These are phyloP conservation scores for Cyclotella distinguenda DNA, from an alignment of 108 stramenopile genomes.

Conservation along the genomic window DNA sequence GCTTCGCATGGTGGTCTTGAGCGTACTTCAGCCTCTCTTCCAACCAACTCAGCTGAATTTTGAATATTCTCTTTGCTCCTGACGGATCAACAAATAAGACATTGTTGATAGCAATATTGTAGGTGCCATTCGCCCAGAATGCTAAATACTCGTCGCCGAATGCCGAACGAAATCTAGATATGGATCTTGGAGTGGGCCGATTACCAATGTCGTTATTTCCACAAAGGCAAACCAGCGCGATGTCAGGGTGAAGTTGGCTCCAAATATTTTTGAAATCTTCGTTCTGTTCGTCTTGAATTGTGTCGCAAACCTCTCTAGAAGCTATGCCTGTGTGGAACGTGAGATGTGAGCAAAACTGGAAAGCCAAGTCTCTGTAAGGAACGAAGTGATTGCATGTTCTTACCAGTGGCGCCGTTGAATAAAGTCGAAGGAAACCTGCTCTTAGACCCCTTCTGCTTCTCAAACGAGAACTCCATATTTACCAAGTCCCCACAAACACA, in stretches of 20 bases:
- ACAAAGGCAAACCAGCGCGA: conserved; percentile 80
- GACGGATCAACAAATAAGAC: conserved; percentile 50
- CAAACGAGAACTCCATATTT: conserved; percentile 60
- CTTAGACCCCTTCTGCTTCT: conserved; percentile 47
- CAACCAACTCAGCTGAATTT: conserved; percentile 59
- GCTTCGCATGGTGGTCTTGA: conserved; percentile 34
- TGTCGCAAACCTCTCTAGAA: conserved; percentile 57
- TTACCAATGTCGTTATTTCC: conserved; percentile 87
- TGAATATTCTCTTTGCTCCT: conserved; percentile 49
- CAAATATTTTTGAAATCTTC: conserved; percentile 58
- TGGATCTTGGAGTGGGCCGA: conserved; percentile 58
- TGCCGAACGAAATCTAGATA: conserved; percentile 51
- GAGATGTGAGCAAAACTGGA: no score
- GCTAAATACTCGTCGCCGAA: conserved; percentile 79
- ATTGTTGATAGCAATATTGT: conserved; percentile 74
- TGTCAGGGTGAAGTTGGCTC: conserved; percentile 56
- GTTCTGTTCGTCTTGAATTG: conserved; percentile 64
- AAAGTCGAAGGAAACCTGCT: conserved; percentile 11
- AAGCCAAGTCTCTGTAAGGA: no score
- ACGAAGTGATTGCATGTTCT: background rate
- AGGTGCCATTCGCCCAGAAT: conserved; percentile 67
- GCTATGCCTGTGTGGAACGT: conserved; percentile 24
- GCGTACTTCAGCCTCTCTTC: conserved; percentile 60
- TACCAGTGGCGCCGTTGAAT: conserved; percentile 12
- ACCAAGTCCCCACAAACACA: conserved; percentile 77